Percentiles rank a stretch among this genome's conserved stretches.
Evolutionary conservation across 2,329 filamentous ascomycete species (phyloP).

Genomic region (Monosporascus cannonballus): DNA sequence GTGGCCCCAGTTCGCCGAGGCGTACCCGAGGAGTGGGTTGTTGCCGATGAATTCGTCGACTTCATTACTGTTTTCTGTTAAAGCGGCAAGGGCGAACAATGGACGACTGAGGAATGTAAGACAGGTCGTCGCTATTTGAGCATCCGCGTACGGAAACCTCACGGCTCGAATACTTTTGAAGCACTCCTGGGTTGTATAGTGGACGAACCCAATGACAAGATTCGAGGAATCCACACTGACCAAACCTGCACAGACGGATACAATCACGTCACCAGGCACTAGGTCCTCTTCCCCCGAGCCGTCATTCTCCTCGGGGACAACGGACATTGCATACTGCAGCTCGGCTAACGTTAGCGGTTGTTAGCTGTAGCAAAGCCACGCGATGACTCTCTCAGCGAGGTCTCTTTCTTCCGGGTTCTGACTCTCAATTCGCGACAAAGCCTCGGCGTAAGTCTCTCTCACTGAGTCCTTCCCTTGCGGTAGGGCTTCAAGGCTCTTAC

Average conservation of each 20-base stretch:
- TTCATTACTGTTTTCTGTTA: fast-evolving
- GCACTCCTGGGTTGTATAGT: not conserved
- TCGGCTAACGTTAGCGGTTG: not conserved
- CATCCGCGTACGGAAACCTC: not conserved
- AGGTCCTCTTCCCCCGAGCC: not conserved
- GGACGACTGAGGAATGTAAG: not conserved
- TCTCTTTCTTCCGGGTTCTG: not conserved
- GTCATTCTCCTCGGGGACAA: not conserved
- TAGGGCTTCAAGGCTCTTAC: not conserved
- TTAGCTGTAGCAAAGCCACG: not conserved
- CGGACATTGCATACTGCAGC: not conserved
- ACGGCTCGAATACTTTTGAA: not conserved
- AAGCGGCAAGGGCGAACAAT: not conserved
- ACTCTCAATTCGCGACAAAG: not conserved
- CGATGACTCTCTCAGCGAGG: not conserved
- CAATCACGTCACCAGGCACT: not conserved
- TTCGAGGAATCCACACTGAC: not conserved
- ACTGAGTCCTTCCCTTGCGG: not conserved
- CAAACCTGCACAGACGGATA: not conserved
- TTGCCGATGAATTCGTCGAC: not conserved
- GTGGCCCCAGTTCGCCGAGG: not conserved
- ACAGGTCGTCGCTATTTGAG: not conserved
- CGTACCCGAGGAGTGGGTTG: not conserved
- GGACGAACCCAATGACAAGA: not conserved
- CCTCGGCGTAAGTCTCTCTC: not conserved